Conservation (phyloP, 106 monocot genomes). For the Ottelia alismoides region DNA sequence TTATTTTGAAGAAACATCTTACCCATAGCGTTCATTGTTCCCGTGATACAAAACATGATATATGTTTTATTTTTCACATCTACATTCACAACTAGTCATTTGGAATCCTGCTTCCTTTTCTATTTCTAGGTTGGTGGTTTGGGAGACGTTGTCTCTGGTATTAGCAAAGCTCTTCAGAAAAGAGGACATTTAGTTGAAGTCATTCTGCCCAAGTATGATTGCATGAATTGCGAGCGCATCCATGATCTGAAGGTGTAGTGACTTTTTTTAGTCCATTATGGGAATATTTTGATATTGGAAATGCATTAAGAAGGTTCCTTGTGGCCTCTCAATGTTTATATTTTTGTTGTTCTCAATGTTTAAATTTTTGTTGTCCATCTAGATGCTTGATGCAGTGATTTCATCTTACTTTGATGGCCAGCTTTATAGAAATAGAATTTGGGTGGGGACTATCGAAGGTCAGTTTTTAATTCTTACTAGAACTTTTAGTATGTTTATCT, state of each 20-base stretch:
- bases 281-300: too few relatives aligned
- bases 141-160: slow-evolving; percentile 89
- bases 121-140: slow-evolving; percentile 73
- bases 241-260: slow-evolving; percentile 43
- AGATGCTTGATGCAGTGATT: slow-evolving; percentile 52
- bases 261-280: background rate
- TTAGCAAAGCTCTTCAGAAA: slow-evolving; percentile 75
- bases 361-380: slow-evolving; percentile 11
- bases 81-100: too few relatives aligned
- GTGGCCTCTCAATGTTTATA: too few relatives aligned
- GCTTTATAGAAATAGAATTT: slow-evolving; percentile 72
- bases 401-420: slow-evolving; percentile 83
- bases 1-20: too few relatives aligned
- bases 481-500: background rate
- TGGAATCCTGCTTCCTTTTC: too few relatives aligned
- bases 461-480: background rate
- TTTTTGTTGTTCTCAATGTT: too few relatives aligned
- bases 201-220: slow-evolving; percentile 94
- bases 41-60: too few relatives aligned
- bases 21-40: too few relatives aligned
- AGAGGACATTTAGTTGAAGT: slow-evolving; percentile 90
- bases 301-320: too few relatives aligned
- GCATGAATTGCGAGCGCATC: slow-evolving; percentile 48
- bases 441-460: slow-evolving; percentile 94
- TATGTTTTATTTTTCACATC: too few relatives aligned